These are phyloP conservation scores for Niebla homalea DNA, from an alignment of 495 filamentous ascomycete genomes.

Conservation along the genomic window DNA sequence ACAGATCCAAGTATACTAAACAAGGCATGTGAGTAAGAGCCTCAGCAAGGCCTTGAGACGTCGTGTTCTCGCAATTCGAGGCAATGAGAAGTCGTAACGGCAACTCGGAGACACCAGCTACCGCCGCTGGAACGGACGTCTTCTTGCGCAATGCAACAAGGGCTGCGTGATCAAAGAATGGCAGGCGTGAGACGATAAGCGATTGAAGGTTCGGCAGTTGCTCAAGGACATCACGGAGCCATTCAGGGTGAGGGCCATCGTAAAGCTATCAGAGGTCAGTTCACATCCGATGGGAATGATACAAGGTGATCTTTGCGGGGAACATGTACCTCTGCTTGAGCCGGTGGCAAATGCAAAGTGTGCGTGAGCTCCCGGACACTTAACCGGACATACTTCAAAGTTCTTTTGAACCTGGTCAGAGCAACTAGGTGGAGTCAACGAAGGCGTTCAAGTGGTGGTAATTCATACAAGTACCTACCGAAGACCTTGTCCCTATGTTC, in stretches of 20 bases:
- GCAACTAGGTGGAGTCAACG: constrained; percentile 32
- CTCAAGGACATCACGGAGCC: constrained; percentile 49
- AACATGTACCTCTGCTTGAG: constrained; percentile 36
- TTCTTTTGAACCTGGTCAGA: constrained; percentile 48
- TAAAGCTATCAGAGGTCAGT: constrained; percentile 28
- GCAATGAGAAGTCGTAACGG: constrained; percentile 43
- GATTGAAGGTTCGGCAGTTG: constrained; percentile 47
- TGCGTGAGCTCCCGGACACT: constrained; percentile 45
- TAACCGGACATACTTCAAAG: constrained; percentile 39
- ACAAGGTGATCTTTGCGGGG: background rate
- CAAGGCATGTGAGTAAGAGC: constrained; percentile 39
- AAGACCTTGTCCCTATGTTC: constrained; percentile 50
- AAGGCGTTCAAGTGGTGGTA: background rate
- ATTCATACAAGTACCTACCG: constrained; percentile 22
- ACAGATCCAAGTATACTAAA: constrained; percentile 48
- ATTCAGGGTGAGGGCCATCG: constrained; percentile 45
- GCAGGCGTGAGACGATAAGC: constrained; percentile 45
- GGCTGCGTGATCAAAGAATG: constrained; percentile 53
- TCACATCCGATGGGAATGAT: background rate
- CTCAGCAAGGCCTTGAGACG: constrained; percentile 37
- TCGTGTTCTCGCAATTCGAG: constrained; percentile 43
- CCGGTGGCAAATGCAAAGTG: constrained; percentile 54
- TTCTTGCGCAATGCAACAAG: constrained; percentile 34
- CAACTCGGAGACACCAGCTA: constrained; percentile 15
- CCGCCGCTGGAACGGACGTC: constrained; percentile 3